Evolutionary conservation across 768 basidiomycete species (phyloP).

Genomic region (Tulasnella sp.): DNA sequence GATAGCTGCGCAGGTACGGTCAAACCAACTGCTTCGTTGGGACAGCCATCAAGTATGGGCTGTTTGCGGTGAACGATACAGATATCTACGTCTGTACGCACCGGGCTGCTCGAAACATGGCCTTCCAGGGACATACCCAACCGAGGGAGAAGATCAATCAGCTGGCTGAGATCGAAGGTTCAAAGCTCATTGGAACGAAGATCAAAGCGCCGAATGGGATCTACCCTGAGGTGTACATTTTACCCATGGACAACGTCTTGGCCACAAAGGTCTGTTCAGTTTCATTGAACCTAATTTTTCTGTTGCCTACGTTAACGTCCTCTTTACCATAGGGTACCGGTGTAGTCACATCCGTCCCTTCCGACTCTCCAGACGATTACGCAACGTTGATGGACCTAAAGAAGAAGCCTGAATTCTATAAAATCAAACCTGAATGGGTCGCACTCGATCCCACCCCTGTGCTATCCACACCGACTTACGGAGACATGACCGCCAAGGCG

Average conservation of each 20-base stretch:
- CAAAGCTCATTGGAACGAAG: slow-evolving; percentile 73
- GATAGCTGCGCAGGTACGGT: slow-evolving; percentile 56
- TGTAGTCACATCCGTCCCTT: slow-evolving; percentile 95
- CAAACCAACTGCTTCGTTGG: slow-evolving; percentile 98
- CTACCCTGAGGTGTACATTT: slow-evolving; percentile 78
- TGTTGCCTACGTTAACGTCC: neutral
- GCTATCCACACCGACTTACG: slow-evolving; percentile 81
- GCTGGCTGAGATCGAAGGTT: slow-evolving; percentile 66
- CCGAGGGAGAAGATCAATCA: slow-evolving; percentile 61
- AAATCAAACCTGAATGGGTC: slow-evolving; percentile 83
- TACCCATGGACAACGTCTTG: slow-evolving; percentile 98
- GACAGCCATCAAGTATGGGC: slow-evolving; percentile 77
- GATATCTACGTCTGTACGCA: slow-evolving; percentile 84
- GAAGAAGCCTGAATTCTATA: slow-evolving; percentile 95
- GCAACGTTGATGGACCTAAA: slow-evolving; percentile 79
- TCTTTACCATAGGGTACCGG: slow-evolving; percentile 62
- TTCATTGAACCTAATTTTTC: too few relatives aligned
- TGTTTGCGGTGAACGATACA: slow-evolving; percentile 64
- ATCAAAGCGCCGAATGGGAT: slow-evolving; percentile 79
- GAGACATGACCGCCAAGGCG: slow-evolving; percentile 75
- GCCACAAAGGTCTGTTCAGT: slow-evolving; percentile 68
- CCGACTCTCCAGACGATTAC: slow-evolving; percentile 97
- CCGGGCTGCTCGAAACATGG: slow-evolving; percentile 94
- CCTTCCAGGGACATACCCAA: slow-evolving; percentile 73
- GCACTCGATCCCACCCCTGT: slow-evolving; percentile 79